phyloP scores from a whole-genome alignment of 441 rosid genomes.

The Croton setiger region DNA sequence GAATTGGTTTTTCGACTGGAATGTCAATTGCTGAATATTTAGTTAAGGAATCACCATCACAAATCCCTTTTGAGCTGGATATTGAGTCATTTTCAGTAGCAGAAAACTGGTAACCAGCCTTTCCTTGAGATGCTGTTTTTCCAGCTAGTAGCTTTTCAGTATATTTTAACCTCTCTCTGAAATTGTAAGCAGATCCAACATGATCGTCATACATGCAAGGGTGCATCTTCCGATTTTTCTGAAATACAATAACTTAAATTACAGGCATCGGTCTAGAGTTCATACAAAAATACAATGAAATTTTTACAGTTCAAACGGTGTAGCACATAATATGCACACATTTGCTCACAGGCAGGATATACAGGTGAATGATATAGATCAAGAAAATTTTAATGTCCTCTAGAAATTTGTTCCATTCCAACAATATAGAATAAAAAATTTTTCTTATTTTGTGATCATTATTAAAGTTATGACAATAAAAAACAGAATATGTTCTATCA shows the following conservation, averaged over 20 bases:
- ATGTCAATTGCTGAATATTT: constrained; percentile 35
- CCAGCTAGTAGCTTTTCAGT: constrained; percentile 27
- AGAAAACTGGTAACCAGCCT: constrained; percentile 23
- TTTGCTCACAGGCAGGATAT: not conserved
- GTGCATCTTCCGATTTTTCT: constrained; percentile 78
- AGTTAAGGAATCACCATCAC: constrained; percentile 26
- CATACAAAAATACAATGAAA: not conserved
- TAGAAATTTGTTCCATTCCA: too few relatives aligned
- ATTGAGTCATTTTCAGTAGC: constrained; percentile 26
- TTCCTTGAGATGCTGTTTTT: constrained; percentile 24
- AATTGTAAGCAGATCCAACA: constrained; percentile 59
- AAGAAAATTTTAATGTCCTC: not conserved
- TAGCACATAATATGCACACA: not conserved
- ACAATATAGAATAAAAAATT: too few relatives aligned
- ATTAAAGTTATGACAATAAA: too few relatives aligned
- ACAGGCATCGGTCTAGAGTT: not conserved
- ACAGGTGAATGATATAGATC: not conserved
- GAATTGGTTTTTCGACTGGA: constrained; percentile 37
- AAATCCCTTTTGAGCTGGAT: constrained; percentile 21
- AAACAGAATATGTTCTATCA: too few relatives aligned
- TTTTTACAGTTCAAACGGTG: not conserved
- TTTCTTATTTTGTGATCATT: too few relatives aligned
- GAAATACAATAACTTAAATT: not conserved
- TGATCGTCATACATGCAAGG: constrained; percentile 74
- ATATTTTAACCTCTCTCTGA: constrained; percentile 61